Conservation (phyloP, 148 eudicot genomes). For the Agrostemma githago region DNA sequence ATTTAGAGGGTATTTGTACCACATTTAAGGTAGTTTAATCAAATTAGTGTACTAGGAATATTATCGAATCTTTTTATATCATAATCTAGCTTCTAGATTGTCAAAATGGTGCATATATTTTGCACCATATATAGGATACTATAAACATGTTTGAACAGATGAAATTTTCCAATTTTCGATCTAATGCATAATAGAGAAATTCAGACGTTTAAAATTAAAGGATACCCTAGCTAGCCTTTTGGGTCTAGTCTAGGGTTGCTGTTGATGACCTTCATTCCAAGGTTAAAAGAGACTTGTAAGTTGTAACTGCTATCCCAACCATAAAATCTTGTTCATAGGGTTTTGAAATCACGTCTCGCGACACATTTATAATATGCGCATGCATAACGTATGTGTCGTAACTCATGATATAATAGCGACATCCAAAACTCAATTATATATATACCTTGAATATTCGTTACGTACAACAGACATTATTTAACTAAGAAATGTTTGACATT, state of each 20-base stretch:
- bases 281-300: conserved; percentile 13
- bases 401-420: not conserved
- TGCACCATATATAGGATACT: too few species aligned
- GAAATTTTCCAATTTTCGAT: conserved; percentile 16
- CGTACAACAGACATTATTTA: not conserved
- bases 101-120: not conserved
- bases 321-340: not conserved
- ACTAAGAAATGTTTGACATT: not conserved
- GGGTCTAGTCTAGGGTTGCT: not conserved
- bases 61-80: not conserved
- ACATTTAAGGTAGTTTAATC: not conserved
- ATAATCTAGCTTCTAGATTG: not conserved
- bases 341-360: not conserved
- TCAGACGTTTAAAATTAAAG: not conserved
- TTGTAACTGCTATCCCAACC: conserved; percentile 6
- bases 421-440: not conserved
- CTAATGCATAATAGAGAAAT: conserved; percentile 10
- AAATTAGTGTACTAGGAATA: not conserved
- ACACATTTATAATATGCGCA: too few species aligned
- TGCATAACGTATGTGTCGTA: not conserved
- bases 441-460: not conserved
- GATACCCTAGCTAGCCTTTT: conserved; percentile 3
- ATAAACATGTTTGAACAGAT: not conserved
- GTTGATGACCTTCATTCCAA: not conserved
- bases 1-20: conserved; percentile 10